These are phyloP conservation scores for Macadamia integrifolia DNA, from an alignment of 164 flowering plant genomes.

Conservation along the genomic window DNA sequence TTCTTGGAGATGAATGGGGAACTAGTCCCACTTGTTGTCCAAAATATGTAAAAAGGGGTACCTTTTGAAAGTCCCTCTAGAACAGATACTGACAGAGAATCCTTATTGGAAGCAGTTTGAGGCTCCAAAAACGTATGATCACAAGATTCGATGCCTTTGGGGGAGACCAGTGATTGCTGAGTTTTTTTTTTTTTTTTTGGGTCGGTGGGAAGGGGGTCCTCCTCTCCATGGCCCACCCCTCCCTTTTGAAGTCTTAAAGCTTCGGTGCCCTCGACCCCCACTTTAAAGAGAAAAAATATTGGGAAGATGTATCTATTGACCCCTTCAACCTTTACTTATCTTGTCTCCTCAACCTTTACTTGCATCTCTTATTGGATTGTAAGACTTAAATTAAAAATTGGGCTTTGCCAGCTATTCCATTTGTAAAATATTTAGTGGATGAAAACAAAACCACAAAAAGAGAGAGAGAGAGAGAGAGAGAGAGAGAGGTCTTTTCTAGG, in stretches of 20 bases:
- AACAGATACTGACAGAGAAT: constrained; percentile 17
- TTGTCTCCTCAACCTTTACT: not conserved
- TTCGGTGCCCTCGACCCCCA: too few species aligned
- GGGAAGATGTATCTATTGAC: constrained; percentile 14
- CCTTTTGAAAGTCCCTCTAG: not conserved
- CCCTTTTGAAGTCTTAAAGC: too few species aligned
- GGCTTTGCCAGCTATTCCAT: constrained; percentile 6
- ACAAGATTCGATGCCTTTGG: constrained; percentile 14
- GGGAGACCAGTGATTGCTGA: constrained; percentile 8
- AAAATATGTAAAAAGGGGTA: constrained; percentile 5
- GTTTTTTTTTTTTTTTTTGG: not conserved
- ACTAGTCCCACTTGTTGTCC: constrained; percentile 20
- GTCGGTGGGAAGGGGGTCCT: not conserved
- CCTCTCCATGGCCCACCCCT: not conserved
- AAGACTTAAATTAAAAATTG: not conserved
- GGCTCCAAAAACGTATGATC: constrained; percentile 22
- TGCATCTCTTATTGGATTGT: not conserved
- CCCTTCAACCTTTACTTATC: not conserved
- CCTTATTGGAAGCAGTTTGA: constrained; percentile 33
- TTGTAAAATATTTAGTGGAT: not conserved
- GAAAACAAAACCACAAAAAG: not conserved
- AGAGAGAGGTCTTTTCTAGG: not conserved
- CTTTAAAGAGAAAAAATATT: not conserved
- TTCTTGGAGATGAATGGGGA: constrained; percentile 2
- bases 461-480: too few species aligned